Evolutionary conservation across 306 rosid genomes (phyloP), one percentile per base, ranked within the genome.

Genomic region (Biancaea sappan): DNA sequence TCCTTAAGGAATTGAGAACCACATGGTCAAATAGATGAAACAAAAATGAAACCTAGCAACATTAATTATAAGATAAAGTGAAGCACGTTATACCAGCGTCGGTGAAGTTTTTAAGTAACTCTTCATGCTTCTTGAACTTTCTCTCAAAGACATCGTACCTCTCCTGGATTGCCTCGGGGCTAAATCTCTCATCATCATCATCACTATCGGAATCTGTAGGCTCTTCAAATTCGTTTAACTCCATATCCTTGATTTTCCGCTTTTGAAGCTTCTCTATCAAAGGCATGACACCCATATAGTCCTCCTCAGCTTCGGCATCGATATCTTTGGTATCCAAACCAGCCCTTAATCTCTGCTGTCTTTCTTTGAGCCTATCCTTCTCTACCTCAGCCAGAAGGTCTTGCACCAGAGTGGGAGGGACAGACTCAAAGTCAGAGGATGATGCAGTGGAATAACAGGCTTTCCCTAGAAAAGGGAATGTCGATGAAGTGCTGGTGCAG

Each of bases 141-240:
- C 79, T 86, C 79, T 90, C 83, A 66, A 91, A 91, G 63, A 84
- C 79, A 0, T 83, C 72, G 22, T 32, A 25, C 43, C 79, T 77
- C 77, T 88, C 81, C 53, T 79, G 38, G 21, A 78, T 6, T 12
- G 77, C 90, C 0, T 91, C 97, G 0, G 64, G 26, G 64, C 75
- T 76, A 74, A 58, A 72, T 26, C 81, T 73, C 75, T 81, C 91
- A 48, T 88, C 94, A 5, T 94, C 98, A 0, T 84, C 91, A 9
- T 91, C 97, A 13, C 87, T 83, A 10, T 91, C 98, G 9, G 96
- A 94, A 73, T 91, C 98, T 15, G 96, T 80, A 31, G 86, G 87
- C 78, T 94, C 97, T 72, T 89, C 92, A n/a, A 61, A 83, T 51
- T 62, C 72, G 38, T 78, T 38, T 72, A 88, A 53, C 22, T 80